Percentiles rank a stretch among this genome's conserved stretches.
Conservation (phyloP, 2,329 filamentous ascomycete genomes). For the Fusarium sp. region DNA sequence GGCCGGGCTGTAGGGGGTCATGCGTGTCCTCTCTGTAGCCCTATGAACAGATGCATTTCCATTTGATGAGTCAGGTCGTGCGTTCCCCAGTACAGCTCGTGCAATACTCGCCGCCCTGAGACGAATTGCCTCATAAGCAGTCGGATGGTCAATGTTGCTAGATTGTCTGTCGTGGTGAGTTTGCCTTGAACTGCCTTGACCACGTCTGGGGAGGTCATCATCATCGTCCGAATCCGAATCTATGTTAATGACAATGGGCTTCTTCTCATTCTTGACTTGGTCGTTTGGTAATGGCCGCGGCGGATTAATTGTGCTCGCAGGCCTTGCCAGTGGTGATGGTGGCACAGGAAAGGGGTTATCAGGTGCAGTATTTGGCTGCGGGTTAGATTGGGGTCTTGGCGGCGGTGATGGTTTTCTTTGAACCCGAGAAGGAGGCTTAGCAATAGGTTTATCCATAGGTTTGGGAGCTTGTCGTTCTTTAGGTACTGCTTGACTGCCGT, state of each 20-base stretch:
- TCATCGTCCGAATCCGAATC: not conserved
- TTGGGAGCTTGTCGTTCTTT: not conserved
- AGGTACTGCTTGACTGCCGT: not conserved
- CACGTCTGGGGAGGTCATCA: not conserved
- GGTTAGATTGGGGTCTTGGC: not conserved
- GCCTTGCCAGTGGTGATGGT: not conserved
- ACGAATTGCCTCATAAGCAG: not conserved
- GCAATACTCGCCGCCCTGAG: not conserved
- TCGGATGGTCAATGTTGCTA: not conserved
- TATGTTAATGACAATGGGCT: not conserved
- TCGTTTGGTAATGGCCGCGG: not conserved
- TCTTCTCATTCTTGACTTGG: not conserved
- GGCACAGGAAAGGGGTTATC: not conserved
- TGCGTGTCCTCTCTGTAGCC: not conserved
- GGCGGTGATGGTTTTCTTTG: not conserved
- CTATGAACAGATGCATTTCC: not conserved
- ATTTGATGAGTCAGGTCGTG: not conserved
- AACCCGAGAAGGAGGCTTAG: not conserved
- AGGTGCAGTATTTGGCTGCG: not conserved
- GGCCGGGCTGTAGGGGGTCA: not conserved
- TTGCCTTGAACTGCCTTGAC: not conserved
- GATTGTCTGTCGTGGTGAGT: no score
- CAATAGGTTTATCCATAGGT: not conserved
- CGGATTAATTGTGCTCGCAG: constrained; percentile 1
- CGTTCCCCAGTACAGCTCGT: not conserved